Base-by-base conservation (phyloP, 75 land plant species). In the Pinus albicaulis region DNA sequence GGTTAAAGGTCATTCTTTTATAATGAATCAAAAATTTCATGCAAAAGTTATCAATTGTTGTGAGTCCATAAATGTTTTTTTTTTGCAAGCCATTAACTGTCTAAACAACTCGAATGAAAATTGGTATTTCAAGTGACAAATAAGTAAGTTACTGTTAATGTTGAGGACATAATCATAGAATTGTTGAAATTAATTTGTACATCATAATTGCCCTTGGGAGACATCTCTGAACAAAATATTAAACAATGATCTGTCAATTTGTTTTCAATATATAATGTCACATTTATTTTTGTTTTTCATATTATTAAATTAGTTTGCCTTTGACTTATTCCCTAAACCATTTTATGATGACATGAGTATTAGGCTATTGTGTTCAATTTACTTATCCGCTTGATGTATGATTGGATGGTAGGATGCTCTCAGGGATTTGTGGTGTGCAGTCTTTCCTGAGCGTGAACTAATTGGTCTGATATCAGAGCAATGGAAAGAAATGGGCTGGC, bases 401-500 rank as follows among this genome's bases (percentile, higher is more conserved):
- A 68, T 68, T 57, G 19, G 28, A 71, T 73, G 41, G 34, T 85
- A 95, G 99, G 99, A 89, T 79, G 85, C 98, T 26, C 68, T 97
- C 34, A 87, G 59, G 73, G 86, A 88, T 55, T 84, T 97, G 25
- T 97, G 99, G 99, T 26, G 79, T 64, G 85, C 84, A 63, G 86
- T 92, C 15, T 97, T 86, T 80, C 98, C 99, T n/a, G 77, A 80
- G 48, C 70, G 79, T 24, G 84, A 76, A 64, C 86, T 95, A 13
- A 80, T 63, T 52, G 93, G 91, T 36, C 81, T 95, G 68, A 86
- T 97, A 34, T 90, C 98, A 48, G 96, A 92, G 62, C 93, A 97
- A 28, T 97, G 99, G 99, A 97, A 97, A 81, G 93, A 95, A 23
- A 95, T 97, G 99, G 99, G 99, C 12, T 97, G 99, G 99, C 99